These are phyloP conservation scores for Globisporangium splendens DNA, from an alignment of 352 stramenopile species.

Conservation along the genomic window DNA sequence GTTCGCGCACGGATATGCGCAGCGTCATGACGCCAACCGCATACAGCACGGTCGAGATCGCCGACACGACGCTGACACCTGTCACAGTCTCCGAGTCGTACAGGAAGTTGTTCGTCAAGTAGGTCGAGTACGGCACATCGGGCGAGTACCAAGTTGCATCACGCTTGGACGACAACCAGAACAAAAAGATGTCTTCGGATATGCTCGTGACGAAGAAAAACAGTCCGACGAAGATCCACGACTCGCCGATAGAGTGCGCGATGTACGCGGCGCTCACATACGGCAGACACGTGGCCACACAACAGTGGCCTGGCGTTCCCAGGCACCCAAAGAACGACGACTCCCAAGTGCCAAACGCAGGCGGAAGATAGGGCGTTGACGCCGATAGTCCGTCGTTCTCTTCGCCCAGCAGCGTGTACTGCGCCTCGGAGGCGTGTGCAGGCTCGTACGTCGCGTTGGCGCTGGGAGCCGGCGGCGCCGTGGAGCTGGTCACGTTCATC, in stretches of 20 bases:
- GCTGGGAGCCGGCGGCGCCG: neutral
- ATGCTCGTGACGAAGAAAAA: neutral
- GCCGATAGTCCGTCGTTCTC: neutral
- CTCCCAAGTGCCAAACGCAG: neutral
- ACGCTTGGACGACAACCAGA: neutral
- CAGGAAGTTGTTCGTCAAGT: neutral
- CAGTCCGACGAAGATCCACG: neutral
- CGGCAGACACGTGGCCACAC: neutral
- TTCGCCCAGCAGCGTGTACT: neutral
- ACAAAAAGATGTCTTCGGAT: neutral
- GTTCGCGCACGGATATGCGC: neutral
- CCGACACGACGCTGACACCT: neutral
- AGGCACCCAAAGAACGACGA: neutral
- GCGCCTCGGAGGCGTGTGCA: neutral
- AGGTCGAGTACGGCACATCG: neutral
- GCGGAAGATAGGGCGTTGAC: neutral
- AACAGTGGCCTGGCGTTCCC: neutral
- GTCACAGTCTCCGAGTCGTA: neutral
- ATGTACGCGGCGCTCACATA: neutral
- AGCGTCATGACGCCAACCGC: neutral
- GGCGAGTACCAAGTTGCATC: neutral
- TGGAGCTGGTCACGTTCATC: neutral
- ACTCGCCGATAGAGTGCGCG: neutral
- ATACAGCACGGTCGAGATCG: neutral
- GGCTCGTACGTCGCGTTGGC: neutral